Evolutionary conservation across 75 land plant genomes (phyloP), one percentile per base, ranked within the genome.

Genomic region (Pinus tabuliformis): DNA sequence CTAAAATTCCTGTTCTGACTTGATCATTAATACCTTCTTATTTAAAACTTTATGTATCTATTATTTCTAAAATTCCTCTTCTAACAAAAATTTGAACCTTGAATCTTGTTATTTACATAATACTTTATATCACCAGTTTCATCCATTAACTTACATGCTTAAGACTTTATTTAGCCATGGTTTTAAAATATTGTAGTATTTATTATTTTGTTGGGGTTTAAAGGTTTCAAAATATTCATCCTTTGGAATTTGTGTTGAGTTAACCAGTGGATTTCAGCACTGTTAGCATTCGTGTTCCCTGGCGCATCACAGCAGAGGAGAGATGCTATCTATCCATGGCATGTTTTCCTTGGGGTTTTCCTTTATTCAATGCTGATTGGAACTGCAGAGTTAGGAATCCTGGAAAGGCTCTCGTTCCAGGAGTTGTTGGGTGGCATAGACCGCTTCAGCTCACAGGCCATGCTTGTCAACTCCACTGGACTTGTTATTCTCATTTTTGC

Each of bases 221-320:
- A 1, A 33, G 33, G 33, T 33, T 33, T 33, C 33, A 33, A 33
- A 49, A 49, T 49, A 49, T 1, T 49, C 2, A 49, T 49, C 9
- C 12, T 49, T 9, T 49, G 54, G 54, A 49, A 49, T 60, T 60
- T 6, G 62, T 18, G 21, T 60, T 60, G 62, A 22, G 8, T 20
- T 60, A 5, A 6, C 5, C 62, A 90, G 95, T 94, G 95, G 95
- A 5, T 88, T 16, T 57, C 83, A n/a, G 89, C 83, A 13, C 87
- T 90, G 78, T 70, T 89, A 24, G 30, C 90, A 22, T 95, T 89
- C 75, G 81, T 68, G 72, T 86, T 75, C 71, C 95, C 90, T 3
- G 78, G 93, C 3, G 81, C 86, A 1, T 61, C 83, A 21, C 42
- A 15, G 56, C 17, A 75, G 0, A 64, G 42, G 64, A 86, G 95